phyloP scores from a whole-genome alignment of 192 early-diverging fungal genomes.

The Phycomyces blakesleeanus region DNA sequence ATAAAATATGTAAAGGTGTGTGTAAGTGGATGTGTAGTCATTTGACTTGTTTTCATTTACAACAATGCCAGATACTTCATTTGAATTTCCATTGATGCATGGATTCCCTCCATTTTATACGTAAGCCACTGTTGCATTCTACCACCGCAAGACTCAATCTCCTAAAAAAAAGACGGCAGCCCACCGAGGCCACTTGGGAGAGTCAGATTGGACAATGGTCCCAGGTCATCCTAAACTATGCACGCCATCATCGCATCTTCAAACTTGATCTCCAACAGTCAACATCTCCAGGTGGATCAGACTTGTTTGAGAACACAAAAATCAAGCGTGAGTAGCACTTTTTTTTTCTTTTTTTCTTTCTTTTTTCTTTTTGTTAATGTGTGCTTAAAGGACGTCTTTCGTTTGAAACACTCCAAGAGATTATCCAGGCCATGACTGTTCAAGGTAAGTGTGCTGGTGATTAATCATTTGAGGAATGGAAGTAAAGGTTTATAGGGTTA shows the following conservation, averaged over 20 bases:
- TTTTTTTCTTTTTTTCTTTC: background rate
- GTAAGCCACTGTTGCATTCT: constrained; percentile 41
- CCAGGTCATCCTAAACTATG: constrained; percentile 71
- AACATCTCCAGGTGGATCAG: constrained; percentile 35
- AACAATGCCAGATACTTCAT: constrained; percentile 28
- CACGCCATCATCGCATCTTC: constrained; percentile 57
- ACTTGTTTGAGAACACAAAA: constrained; percentile 64
- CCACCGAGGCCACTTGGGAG: constrained; percentile 75
- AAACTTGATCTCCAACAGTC: constrained; percentile 60
- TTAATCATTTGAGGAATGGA: background rate
- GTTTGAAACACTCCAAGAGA: constrained; percentile 62
- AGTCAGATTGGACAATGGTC: constrained; percentile 82
- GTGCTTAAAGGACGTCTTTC: constrained; percentile 45
- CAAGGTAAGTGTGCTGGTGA: constrained; percentile 55
- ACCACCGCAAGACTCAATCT: constrained; percentile 14
- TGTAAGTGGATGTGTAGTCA: background rate
- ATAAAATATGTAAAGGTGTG: too few relatives aligned
- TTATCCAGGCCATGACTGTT: constrained; percentile 72
- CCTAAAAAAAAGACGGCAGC: constrained; percentile 68
- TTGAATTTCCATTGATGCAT: constrained; percentile 80
- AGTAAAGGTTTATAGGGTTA: background rate
- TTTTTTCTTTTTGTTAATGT: background rate
- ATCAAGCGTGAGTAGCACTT: constrained; percentile 59
- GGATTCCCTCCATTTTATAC: constrained; percentile 92
- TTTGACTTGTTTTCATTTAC: background rate